A percentile compares a stretch with the other conserved stretches of the same genome.
Conservation (phyloP, 1,284 basidiomycete species). For the Ustilago curta region DNA sequence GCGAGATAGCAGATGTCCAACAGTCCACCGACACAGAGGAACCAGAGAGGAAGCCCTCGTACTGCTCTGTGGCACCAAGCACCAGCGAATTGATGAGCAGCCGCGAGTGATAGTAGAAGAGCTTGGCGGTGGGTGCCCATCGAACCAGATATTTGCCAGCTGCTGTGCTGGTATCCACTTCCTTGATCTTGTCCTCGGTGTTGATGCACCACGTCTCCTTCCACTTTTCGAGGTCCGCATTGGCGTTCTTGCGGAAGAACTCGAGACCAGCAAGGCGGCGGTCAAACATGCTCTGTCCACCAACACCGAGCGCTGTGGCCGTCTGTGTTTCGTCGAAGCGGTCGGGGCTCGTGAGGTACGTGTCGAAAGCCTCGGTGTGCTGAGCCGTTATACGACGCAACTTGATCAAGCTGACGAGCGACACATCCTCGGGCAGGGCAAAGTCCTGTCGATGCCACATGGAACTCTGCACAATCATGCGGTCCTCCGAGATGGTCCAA, state of each 20-base stretch:
- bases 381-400: conserved; percentile 53
- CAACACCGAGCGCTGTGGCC: conserved; percentile 41
- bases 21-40: conserved; percentile 54
- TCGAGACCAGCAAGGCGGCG: conserved; percentile 49
- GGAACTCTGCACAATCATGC: conserved; percentile 52
- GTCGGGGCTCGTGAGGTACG: conserved; percentile 44
- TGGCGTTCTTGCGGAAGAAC: conserved; percentile 55
- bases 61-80: conserved; percentile 55
- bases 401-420: conserved; percentile 58
- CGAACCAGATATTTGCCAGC: conserved; percentile 57
- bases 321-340: conserved; percentile 50
- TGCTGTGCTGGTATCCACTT: conserved; percentile 50
- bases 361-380: conserved; percentile 54
- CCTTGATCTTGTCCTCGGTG: conserved; percentile 53
- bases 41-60: conserved; percentile 40
- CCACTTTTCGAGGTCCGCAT: conserved; percentile 60
- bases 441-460: conserved; percentile 63
- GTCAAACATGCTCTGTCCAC: conserved; percentile 50
- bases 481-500: conserved; percentile 57
- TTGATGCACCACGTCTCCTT: conserved; percentile 61
- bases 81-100: conserved; percentile 58
- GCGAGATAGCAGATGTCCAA: conserved; percentile 52
- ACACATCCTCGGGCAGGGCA: conserved; percentile 58
- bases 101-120: conserved; percentile 58
- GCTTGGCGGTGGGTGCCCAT: conserved; percentile 56